Conservation (phyloP, 2,329 filamentous ascomycete species). For the Curvularia eragrostidis region DNA sequence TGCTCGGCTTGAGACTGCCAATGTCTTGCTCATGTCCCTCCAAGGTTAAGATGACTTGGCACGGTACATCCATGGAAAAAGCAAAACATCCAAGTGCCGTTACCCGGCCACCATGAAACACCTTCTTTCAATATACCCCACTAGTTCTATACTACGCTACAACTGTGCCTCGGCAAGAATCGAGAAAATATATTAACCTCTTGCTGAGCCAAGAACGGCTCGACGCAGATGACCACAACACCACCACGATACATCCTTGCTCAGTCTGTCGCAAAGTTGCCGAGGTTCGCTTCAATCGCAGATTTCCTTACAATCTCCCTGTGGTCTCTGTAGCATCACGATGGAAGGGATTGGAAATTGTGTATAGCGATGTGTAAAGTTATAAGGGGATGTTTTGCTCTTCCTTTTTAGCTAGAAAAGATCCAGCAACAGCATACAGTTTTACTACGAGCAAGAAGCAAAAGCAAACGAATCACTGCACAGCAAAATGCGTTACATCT, state of each 20-base stretch:
- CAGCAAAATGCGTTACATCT: constrained; percentile 2
- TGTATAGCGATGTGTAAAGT: neutral
- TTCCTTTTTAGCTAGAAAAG: no score
- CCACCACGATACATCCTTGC: constrained; percentile 7
- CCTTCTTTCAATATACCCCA: neutral
- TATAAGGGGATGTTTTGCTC: constrained; percentile 1
- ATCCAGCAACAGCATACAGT: neutral
- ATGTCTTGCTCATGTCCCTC: neutral
- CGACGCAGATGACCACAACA: constrained; percentile 6
- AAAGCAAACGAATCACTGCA: neutral
- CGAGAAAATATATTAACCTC: constrained; percentile 6
- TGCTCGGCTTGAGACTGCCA: neutral
- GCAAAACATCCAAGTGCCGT: neutral
- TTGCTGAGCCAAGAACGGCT: constrained; percentile 1
- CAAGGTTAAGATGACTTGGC: neutral
- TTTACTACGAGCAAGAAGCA: neutral
- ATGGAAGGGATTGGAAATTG: neutral
- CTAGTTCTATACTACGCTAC: neutral
- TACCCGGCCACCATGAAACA: neutral
- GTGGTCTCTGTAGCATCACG: neutral
- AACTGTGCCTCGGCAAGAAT: constrained; percentile 3
- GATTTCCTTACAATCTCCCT: neutral
- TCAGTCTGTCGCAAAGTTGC: constrained; percentile 4
- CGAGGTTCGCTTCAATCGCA: constrained; percentile 4
- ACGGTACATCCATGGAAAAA: neutral